Conservation (phyloP, 2,329 filamentous ascomycete species). For the Pseudogymnoascus pannorum region DNA sequence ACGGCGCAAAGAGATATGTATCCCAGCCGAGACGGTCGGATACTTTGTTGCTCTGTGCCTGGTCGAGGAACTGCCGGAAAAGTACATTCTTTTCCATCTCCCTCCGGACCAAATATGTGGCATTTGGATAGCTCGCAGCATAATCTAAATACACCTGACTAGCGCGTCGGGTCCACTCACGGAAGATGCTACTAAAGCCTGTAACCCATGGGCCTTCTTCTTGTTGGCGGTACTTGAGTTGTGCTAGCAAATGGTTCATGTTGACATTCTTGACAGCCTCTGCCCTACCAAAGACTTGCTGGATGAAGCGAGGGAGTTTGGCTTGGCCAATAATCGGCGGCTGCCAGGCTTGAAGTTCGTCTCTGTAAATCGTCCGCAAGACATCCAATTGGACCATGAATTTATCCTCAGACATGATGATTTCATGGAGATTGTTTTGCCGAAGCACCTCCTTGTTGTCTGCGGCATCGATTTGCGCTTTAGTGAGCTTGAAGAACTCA, state of each 20-base stretch:
- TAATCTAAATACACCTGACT: slow-evolving; percentile 86
- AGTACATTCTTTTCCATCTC: slow-evolving; percentile 79
- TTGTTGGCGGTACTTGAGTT: slow-evolving; percentile 92
- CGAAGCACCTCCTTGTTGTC: slow-evolving; percentile 83
- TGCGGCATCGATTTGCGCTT: slow-evolving; percentile 63
- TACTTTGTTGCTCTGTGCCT: slow-evolving; percentile 67
- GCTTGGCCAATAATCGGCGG: slow-evolving; percentile 76
- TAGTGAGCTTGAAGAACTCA: slow-evolving; percentile 77
- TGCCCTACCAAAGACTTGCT: slow-evolving; percentile 82
- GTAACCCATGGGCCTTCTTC: slow-evolving; percentile 93
- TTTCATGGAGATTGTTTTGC: slow-evolving; percentile 92
- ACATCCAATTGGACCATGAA: slow-evolving; percentile 89
- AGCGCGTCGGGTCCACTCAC: slow-evolving; percentile 97
- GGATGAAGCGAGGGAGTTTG: slow-evolving; percentile 70
- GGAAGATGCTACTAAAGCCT: slow-evolving; percentile 94
- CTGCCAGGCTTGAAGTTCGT: slow-evolving; percentile 64
- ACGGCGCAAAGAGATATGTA: slow-evolving; percentile 86
- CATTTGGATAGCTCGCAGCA: slow-evolving; percentile 77
- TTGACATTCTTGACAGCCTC: slow-evolving; percentile 86
- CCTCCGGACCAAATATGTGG: slow-evolving; percentile 73
- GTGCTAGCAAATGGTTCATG: slow-evolving; percentile 83
- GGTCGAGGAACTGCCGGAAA: slow-evolving; percentile 79
- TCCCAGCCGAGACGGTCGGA: slow-evolving; percentile 87
- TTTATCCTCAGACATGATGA: slow-evolving; percentile 84
- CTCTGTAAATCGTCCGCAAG: slow-evolving; percentile 75